These are phyloP conservation scores for Podila epigama DNA, from an alignment of 192 early-diverging fungal species.

Conservation along the genomic window DNA sequence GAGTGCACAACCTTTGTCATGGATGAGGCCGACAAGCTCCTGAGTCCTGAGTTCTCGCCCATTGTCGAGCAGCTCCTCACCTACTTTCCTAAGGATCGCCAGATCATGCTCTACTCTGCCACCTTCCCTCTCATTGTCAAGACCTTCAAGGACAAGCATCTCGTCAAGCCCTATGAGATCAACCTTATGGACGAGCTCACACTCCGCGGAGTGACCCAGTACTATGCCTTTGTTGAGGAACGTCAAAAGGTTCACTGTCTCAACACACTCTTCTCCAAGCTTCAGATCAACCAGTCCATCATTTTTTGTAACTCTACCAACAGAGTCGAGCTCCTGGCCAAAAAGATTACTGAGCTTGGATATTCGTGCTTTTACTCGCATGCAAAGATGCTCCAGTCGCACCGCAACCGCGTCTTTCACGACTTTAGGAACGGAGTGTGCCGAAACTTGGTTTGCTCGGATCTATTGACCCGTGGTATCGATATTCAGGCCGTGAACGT, in stretches of 20 bases:
- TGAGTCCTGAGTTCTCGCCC: conserved; percentile 14
- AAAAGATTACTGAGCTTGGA: conserved; percentile 97
- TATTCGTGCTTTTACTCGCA: conserved; percentile 99
- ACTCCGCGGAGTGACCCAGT: conserved; percentile 95
- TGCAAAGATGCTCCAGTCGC: conserved; percentile 94
- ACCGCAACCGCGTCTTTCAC: conserved; percentile 98
- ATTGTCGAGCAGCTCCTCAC: conserved; percentile 16
- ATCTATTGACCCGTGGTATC: conserved; percentile 95
- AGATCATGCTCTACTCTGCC: conserved; percentile 81
- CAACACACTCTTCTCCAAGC: conserved; percentile 91
- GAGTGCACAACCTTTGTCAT: conserved; percentile 67
- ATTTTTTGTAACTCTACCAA: conserved; percentile 99
- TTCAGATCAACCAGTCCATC: conserved; percentile 99
- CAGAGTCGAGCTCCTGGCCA: conserved; percentile 95
- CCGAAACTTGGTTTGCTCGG: conserved; percentile 96
- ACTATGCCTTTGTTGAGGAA: conserved; percentile 98
- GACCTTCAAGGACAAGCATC: conserved; percentile 90
- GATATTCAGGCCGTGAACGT: conserved; percentile 99
- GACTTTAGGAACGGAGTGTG: conserved; percentile 97
- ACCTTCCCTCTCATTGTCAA: conserved; percentile 91
- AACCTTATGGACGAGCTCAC: conserved; percentile 99
- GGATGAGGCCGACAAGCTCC: conserved; percentile 82
- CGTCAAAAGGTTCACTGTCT: conserved; percentile 96
- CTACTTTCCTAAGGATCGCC: conserved; percentile 47
- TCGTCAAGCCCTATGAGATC: conserved; percentile 96